Percentiles rank a stretch among this genome's conserved stretches.
Evolutionary conservation across 495 filamentous ascomycete species (phyloP).

Genomic region (Jackrogersella minutella): DNA sequence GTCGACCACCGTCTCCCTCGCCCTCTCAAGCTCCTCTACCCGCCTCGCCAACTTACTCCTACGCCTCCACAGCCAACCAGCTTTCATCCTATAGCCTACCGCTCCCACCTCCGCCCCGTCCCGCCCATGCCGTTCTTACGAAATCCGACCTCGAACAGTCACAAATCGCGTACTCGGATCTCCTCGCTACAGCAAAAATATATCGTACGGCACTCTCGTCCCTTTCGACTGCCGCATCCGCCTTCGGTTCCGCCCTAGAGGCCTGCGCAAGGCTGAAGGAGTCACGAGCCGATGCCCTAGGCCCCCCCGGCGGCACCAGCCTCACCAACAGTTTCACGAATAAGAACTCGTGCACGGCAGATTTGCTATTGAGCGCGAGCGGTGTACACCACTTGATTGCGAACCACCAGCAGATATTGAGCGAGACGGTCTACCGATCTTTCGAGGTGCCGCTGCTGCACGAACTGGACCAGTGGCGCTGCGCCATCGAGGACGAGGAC

Average conservation of each 20-base stretch:
- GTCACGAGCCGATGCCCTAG: conserved; percentile 60
- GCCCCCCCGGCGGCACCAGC: conserved; percentile 40
- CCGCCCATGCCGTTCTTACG: conserved; percentile 64
- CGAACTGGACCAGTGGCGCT: conserved; percentile 68
- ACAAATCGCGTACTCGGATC: conserved; percentile 66
- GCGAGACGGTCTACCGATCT: conserved; percentile 68
- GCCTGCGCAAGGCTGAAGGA: conserved; percentile 70
- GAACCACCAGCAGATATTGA: conserved; percentile 71
- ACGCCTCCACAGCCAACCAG: conserved; percentile 66
- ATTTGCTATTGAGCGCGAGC: conserved; percentile 63
- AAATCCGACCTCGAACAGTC: conserved; percentile 67
- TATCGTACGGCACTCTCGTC: conserved; percentile 66
- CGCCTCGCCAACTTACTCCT: conserved; percentile 65
- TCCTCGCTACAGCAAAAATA: conserved; percentile 64
- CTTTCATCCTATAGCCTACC: conserved; percentile 65
- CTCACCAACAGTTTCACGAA: conserved; percentile 59
- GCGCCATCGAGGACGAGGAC: conserved; percentile 65
- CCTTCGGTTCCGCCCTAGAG: conserved; percentile 69
- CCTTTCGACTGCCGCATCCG: conserved; percentile 64
- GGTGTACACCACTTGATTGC: conserved; percentile 71
- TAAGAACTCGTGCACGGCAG: conserved; percentile 64
- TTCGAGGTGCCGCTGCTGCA: conserved; percentile 72
- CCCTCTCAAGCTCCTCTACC: conserved; percentile 62
- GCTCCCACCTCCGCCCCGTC: conserved; percentile 62
- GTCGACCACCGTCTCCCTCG: conserved; percentile 54